phyloP scores from a whole-genome alignment of 2,329 filamentous ascomycete genomes.

The Fusarium stilboides region DNA sequence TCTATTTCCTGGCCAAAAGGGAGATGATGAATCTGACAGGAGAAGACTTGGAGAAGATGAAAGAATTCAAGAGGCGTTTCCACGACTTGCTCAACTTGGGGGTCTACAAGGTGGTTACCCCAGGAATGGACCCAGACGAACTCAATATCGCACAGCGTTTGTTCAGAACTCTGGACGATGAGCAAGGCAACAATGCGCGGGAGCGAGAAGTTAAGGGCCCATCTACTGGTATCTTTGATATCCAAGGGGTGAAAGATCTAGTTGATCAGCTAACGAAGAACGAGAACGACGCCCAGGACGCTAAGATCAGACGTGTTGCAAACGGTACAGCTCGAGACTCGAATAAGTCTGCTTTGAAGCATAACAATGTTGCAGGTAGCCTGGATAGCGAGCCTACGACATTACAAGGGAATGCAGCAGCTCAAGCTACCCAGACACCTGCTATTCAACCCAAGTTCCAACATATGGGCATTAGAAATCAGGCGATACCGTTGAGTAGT shows the following conservation, averaged over 20 bases:
- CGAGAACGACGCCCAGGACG: slow-evolving; percentile 6
- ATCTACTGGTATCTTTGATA: slow-evolving; percentile 36
- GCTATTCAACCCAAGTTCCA: slow-evolving; percentile 32
- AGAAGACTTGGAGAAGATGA: slow-evolving; percentile 14
- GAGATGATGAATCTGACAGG: slow-evolving; percentile 42
- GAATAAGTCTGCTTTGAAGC: too few species aligned
- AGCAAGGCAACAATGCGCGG: not conserved
- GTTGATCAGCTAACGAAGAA: slow-evolving; percentile 5
- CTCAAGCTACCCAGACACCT: slow-evolving; percentile 18
- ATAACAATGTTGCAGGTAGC: not conserved
- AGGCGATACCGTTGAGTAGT: slow-evolving; percentile 20
- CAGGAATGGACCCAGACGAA: slow-evolving; percentile 20
- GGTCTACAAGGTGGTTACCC: slow-evolving; percentile 38
- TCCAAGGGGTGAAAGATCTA: slow-evolving; percentile 16
- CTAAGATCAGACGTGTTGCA: slow-evolving; percentile 10
- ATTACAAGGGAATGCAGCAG: slow-evolving; percentile 24
- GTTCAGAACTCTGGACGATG: slow-evolving; percentile 40
- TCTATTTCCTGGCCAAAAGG: slow-evolving; percentile 43
- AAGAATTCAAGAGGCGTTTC: slow-evolving; percentile 33
- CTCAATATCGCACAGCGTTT: slow-evolving; percentile 40
- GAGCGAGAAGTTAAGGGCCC: slow-evolving; percentile 19
- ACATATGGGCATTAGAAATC: slow-evolving; percentile 16
- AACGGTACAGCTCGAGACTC: too few species aligned
- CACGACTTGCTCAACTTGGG: slow-evolving; percentile 25
- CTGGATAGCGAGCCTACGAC: not conserved